These are phyloP conservation scores for Datura wrightii DNA, from an alignment of 257 asterid genomes.

Conservation along the genomic window DNA sequence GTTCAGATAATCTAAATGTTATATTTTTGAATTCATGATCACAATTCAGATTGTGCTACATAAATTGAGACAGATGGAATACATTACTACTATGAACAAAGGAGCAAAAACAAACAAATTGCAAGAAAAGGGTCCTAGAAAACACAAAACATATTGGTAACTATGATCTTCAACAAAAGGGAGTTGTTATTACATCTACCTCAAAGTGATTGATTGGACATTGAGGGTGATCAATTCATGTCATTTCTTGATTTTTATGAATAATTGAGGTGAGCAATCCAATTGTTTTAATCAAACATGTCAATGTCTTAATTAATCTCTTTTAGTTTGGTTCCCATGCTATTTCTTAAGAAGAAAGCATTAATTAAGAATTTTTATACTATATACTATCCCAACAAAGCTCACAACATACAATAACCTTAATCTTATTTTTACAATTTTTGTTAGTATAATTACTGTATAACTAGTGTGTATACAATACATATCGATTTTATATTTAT, in stretches of 20 bases:
- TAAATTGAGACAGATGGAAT: too few relatives aligned
- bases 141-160: slow-evolving; percentile 32
- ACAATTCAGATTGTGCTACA: too few relatives aligned
- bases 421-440: background rate
- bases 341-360: background rate
- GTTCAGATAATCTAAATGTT: too few relatives aligned
- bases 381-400: background rate
- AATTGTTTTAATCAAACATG: background rate
- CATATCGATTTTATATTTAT: background rate
- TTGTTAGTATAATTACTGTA: background rate
- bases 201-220: slow-evolving; percentile 33
- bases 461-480: too few relatives aligned
- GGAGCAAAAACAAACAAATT: background rate
- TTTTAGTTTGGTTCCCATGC: background rate
- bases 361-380: background rate
- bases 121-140: background rate
- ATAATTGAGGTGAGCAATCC: background rate
- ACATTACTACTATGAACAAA: background rate
- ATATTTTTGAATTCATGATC: too few relatives aligned
- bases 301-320: slow-evolving; percentile 4
- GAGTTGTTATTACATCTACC: slow-evolving; percentile 36
- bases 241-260: slow-evolving; percentile 9
- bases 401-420: background rate
- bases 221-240: slow-evolving; percentile 20
- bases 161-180: slow-evolving; percentile 22